Evolutionary conservation across 1,139 yeast species (phyloP), one percentile per base, ranked within the genome.

Genomic region (Yamadazyma aaseri): DNA sequence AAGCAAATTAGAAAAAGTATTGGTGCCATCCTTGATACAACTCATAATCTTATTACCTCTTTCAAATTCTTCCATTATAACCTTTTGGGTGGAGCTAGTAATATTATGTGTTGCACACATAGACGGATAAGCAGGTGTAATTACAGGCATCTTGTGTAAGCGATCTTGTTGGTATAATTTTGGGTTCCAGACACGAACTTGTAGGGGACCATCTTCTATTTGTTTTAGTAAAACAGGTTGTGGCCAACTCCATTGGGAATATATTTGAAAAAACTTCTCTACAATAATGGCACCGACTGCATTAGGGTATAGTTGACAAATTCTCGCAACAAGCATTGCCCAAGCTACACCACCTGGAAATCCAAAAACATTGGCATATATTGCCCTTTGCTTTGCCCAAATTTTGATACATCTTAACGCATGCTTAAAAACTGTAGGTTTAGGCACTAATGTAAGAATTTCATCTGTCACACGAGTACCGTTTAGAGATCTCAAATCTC

Each of bases 261-360:
- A 76, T 40, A 94, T 89, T 44, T 81, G 76, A 62, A 92, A 94
- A 55, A 92, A 92, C 54, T 89, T 86, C 40, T 85, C 81, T 10
- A 92, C 82, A 36, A 92, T 82, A 1, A 86, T 89, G 0, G 97
- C 90, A 44, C 96, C 83, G 7, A 89, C 95, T 0, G 97, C 96
- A 59, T 90, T 90, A 2, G 99, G 99, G 54, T 90, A 94, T 28
- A 92, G 63, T 55, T 92, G 99, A 57, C 98, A 92, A 21, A 92
- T 89, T 50, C 98, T 74, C 1, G 98, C 98, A 6, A 89, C 97
- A 30, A 92, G 61, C 97, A 92, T 92, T 1, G 98, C 99, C 98
- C 98, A 92, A 0, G 98, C 98, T 22, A 92, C 98, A 58, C 99
- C 99, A 49, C 99, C 99, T 1, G 98, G 98, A 60, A 92, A 92